Evolutionary conservation across 495 filamentous ascomycete genomes (phyloP), one percentile per base, ranked within the genome.

Genomic region (Letharia columbiana): DNA sequence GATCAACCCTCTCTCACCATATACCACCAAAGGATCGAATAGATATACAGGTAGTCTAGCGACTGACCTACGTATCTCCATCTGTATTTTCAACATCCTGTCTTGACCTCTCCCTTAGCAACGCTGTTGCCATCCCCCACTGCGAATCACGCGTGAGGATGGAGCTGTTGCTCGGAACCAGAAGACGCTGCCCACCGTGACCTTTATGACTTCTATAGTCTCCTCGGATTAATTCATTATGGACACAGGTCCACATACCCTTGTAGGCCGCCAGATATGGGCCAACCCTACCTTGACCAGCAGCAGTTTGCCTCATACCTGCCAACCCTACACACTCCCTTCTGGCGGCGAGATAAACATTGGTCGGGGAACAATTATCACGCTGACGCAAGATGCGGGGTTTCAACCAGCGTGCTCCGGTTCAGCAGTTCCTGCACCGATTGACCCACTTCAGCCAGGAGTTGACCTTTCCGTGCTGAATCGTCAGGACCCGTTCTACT

Each of bases 401-500:
- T 90, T 82, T 69, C 82, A 83, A 62, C 88, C 87, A 8, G 70
- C 81, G 23, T 91, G 88, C 71, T 84, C 86, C 6, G 76, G 77
- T 47, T 66, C 70, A 23, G 62, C 71, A 10, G 73, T 69, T 12
- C 45, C 68, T 10, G 70, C 10, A 59, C 67, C 63, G 68, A 76
- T 73, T 70, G 77, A 20, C 73, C 75, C 62, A 52, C 52, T 60
- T 10, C 57, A 68, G 44, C 39, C 57, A 58, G 60, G 67, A 40
- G 44, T 56, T 23, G 73, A 65, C n/a, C 50, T 75, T 23, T 45
- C 80, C 56, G 74, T 77, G 47, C 81, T 85, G 50, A 85, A 92
- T 71, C 79, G 85, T 42, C 81, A 82, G 56, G 91, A 96, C 69
- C 93, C 91, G 13, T 98, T 98, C 76, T 96, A 96, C 74, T 87